phyloP scores from a whole-genome alignment of 164 flowering plant species.

The Stephania japonica region DNA sequence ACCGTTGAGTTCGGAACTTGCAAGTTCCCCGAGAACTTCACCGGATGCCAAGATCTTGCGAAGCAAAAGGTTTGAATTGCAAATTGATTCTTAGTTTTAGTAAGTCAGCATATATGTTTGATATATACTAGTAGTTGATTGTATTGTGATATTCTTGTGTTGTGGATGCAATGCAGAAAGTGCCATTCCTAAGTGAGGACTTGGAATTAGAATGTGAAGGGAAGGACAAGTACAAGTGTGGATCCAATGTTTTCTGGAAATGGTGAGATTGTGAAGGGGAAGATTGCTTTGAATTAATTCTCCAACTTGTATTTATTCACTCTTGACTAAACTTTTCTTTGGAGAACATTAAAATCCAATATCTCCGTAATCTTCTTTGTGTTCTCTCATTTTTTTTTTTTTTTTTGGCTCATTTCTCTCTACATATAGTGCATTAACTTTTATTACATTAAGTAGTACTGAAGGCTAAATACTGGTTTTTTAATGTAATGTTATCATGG shows the following conservation, averaged over 20 bases:
- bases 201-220: constrained; percentile 85
- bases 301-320: constrained; percentile 24
- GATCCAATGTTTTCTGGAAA: constrained; percentile 97
- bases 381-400: not conserved
- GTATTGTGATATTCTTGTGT: not conserved
- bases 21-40: constrained; percentile 99
- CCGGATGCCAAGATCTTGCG: constrained; percentile 99
- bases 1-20: constrained; percentile 90
- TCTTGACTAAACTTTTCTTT: constrained; percentile 1
- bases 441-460: too few species aligned
- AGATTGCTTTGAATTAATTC: constrained; percentile 8
- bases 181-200: constrained; percentile 74
- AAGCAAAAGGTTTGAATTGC: constrained; percentile 66
- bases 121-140: not conserved
- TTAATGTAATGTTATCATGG: too few species aligned
- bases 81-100: not conserved
- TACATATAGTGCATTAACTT: not conserved
- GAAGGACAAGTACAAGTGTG: constrained; percentile 94
- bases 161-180: constrained; percentile 61
- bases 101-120: not conserved
- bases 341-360: constrained; percentile 5
- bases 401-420: not conserved
- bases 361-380: constrained; percentile 1
- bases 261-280: constrained; percentile 58
- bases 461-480: not conserved